These are phyloP conservation scores for Porphyrellus sp. DNA, from an alignment of 1,284 basidiomycete genomes.

Conservation along the genomic window DNA sequence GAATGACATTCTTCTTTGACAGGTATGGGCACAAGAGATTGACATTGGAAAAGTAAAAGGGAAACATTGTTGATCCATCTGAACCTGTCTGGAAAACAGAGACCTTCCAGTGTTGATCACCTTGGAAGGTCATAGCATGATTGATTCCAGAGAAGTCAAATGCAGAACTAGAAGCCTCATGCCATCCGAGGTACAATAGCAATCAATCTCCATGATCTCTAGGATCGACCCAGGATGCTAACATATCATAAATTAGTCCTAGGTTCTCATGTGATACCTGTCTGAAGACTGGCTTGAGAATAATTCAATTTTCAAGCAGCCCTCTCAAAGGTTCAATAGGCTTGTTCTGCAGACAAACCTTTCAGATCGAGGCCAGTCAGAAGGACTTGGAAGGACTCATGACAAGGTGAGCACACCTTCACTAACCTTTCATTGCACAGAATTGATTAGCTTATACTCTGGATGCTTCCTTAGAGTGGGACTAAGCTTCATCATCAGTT, in stretches of 20 bases:
- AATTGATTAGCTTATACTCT: conserved; percentile 5
- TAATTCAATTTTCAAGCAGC: background rate
- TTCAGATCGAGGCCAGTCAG: background rate
- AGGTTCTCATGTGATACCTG: background rate
- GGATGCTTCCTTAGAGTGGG: background rate
- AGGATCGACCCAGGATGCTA: background rate
- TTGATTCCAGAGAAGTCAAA: background rate
- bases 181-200: background rate
- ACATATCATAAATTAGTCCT: too few species aligned
- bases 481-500: background rate
- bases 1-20: background rate
- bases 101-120: background rate
- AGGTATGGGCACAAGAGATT: background rate
- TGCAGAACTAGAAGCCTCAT: background rate
- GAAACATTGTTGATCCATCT: background rate
- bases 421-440: too few species aligned
- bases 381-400: background rate
- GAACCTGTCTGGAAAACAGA: background rate
- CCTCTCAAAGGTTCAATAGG: background rate
- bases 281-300: background rate
- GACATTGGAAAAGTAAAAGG: background rate
- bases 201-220: background rate
- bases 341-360: background rate
- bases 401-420: background rate
- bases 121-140: background rate